Base-by-base conservation (phyloP, 179 eudicot species). In the Camellia oleifera region DNA sequence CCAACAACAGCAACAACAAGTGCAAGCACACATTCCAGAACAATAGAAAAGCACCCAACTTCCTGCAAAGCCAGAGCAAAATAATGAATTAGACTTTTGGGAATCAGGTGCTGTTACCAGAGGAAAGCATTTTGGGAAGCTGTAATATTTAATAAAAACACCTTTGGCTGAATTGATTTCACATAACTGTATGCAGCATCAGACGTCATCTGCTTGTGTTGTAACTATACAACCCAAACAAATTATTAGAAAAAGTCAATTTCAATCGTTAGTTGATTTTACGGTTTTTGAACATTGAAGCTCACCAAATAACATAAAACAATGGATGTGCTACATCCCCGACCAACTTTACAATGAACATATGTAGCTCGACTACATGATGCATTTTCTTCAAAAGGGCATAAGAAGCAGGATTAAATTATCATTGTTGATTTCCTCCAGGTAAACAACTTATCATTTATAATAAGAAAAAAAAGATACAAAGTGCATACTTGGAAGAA, bases 311-410 rank as follows among this genome's bases (percentile, higher is more conserved):
- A 94, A 77, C 97, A 94, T 13, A 94, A 40, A 71, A 94, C 97
- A 23, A 94, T 83, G 42, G 97, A 93, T 58, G 98, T 94, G 89
- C 98, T 94, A 61, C 98, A 97, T 56, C 98, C 98, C 23, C 97
- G 88, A 72, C 98, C 97, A 86, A 97, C 98, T 86, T 94, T 94
- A 78, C 97, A 94, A 79, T 94, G 98, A 7, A 94, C 97, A 82
- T 94, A 94, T 12, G 98, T 94, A 67, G 88, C 79, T 83, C 76
- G 84, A 44, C 91, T 91, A n/a, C 72, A 76, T 62, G 83, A 87
- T 58, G 98, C 91, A 75, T 94, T 94, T 72, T 82, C 94, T 94
- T 80, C 14, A 80, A 32, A 32, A 32, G 42, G 66, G 3, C 14
- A 56, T 11, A 56, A 13, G 60, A 48, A 48, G 1, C 32, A 26